A percentile compares a stretch with the other conserved stretches of the same genome.
phyloP scores from a whole-genome alignment of 2,329 filamentous ascomycete genomes.

The Diplodia corticola region DNA sequence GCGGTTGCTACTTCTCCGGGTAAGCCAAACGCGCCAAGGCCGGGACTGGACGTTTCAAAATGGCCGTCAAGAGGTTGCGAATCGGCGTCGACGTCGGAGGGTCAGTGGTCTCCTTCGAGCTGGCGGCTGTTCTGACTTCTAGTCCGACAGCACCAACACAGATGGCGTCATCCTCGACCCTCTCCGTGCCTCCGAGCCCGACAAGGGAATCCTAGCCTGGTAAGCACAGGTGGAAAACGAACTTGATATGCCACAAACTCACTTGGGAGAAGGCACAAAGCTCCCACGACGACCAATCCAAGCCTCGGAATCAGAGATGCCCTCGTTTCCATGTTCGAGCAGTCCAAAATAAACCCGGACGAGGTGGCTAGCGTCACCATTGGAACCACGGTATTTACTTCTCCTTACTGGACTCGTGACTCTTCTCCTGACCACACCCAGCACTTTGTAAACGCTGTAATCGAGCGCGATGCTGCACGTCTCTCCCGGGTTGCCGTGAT shows the following conservation, averaged over 20 bases:
- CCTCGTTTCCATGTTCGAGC: slow-evolving; percentile 38
- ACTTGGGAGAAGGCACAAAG: slow-evolving; percentile 30
- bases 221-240: not conserved
- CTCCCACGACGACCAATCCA: slow-evolving; percentile 44
- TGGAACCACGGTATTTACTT: slow-evolving; percentile 42
- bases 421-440: not conserved
- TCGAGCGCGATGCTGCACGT: slow-evolving; percentile 34
- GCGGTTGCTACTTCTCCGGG: not conserved
- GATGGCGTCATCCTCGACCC: slow-evolving; percentile 38
- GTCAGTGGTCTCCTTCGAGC: not conserved
- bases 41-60: not conserved
- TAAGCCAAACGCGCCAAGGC: not conserved
- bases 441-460: slow-evolving; percentile 61
- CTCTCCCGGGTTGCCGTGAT: slow-evolving; percentile 51
- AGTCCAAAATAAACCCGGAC: slow-evolving; percentile 29
- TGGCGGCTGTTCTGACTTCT: not conserved
- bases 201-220: slow-evolving; percentile 29
- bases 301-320: slow-evolving; percentile 45
- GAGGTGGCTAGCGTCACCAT: slow-evolving; percentile 25
- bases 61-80: slow-evolving; percentile 17
- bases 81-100: slow-evolving; percentile 44
- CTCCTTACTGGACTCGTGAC: not conserved
- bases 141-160: slow-evolving; percentile 36
- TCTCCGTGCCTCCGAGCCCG: slow-evolving; percentile 27
- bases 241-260: not conserved